Evolutionary conservation across 2,329 filamentous ascomycete species (phyloP).

Genomic region (Xylaria sp.): DNA sequence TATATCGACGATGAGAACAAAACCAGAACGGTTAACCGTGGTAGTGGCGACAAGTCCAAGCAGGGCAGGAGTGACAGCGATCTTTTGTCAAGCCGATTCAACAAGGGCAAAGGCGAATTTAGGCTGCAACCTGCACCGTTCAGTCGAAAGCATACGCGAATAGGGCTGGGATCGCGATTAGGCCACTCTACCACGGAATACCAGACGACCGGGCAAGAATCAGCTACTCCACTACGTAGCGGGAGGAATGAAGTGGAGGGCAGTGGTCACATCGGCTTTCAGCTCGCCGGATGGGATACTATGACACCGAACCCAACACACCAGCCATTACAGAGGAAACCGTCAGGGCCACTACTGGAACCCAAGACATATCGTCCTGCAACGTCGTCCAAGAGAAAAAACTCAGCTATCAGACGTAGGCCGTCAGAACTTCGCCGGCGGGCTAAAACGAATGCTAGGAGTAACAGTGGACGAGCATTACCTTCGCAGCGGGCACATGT

Average conservation of each 20-base stretch:
- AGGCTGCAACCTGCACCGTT: constrained; percentile 40
- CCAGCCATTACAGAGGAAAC: not conserved
- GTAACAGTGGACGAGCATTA: not conserved
- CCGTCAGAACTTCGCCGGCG: not conserved
- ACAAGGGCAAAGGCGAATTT: constrained; percentile 33
- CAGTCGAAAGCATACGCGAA: constrained; percentile 17
- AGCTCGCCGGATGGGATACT: constrained; percentile 29
- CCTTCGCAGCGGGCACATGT: not conserved
- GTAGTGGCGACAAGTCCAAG: not conserved
- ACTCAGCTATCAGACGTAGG: not conserved
- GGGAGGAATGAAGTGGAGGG: not conserved
- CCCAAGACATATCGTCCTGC: constrained; percentile 24
- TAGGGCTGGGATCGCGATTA: not conserved
- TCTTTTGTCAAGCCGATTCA: constrained; percentile 23
- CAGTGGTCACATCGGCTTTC: constrained; percentile 36
- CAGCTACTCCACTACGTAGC: not conserved
- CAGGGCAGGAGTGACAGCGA: constrained; percentile 8
- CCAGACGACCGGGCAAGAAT: not conserved
- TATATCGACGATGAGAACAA: constrained; percentile 2
- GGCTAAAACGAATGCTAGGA: not conserved
- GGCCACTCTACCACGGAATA: not conserved
- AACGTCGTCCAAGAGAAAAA: not conserved
- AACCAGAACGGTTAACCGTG: not conserved
- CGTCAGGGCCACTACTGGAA: constrained; percentile 26
- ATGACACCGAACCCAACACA: not conserved